Percentiles rank a stretch among this genome's conserved stretches.
Evolutionary conservation across 164 flowering plant genomes (phyloP).

Genomic region (Chloranthus sessilifolius): DNA sequence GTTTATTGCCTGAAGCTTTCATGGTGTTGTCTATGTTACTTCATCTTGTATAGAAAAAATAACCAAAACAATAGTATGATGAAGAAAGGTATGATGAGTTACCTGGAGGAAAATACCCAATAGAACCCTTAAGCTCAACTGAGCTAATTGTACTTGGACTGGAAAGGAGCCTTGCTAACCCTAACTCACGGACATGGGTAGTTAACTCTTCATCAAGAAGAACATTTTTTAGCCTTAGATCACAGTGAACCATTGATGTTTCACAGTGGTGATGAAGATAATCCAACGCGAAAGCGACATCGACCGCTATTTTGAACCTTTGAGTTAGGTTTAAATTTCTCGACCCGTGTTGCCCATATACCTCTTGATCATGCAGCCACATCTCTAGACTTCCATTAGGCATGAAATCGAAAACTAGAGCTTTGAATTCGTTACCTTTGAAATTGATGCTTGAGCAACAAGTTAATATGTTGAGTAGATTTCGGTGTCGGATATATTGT

Average conservation of each 20-base stretch:
- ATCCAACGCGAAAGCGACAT: slow-evolving; percentile 26
- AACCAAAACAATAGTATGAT: too few relatives aligned
- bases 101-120: slow-evolving; percentile 45
- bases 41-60: too few relatives aligned
- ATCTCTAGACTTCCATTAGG: slow-evolving; percentile 30
- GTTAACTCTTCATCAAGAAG: slow-evolving; percentile 28
- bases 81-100: too few relatives aligned
- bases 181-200: slow-evolving; percentile 34
- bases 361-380: slow-evolving; percentile 26
- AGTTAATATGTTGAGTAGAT: slow-evolving; percentile 30
- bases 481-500: slow-evolving; percentile 29
- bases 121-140: slow-evolving; percentile 23
- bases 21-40: too few relatives aligned
- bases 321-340: slow-evolving; percentile 18
- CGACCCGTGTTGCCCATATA: not conserved
- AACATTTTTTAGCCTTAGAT: slow-evolving; percentile 29
- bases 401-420: slow-evolving; percentile 31
- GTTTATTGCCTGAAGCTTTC: too few relatives aligned
- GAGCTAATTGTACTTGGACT: slow-evolving; percentile 16
- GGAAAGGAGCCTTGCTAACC: slow-evolving; percentile 24
- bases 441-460: slow-evolving; percentile 23
- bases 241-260: slow-evolving; percentile 27
- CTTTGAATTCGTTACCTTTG: slow-evolving; percentile 28
- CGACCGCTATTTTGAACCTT: slow-evolving; percentile 26
- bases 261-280: slow-evolving; percentile 27